Conservation (phyloP, 2,329 filamentous ascomycete species). For the Chrysoporthe deuterocubensis region DNA sequence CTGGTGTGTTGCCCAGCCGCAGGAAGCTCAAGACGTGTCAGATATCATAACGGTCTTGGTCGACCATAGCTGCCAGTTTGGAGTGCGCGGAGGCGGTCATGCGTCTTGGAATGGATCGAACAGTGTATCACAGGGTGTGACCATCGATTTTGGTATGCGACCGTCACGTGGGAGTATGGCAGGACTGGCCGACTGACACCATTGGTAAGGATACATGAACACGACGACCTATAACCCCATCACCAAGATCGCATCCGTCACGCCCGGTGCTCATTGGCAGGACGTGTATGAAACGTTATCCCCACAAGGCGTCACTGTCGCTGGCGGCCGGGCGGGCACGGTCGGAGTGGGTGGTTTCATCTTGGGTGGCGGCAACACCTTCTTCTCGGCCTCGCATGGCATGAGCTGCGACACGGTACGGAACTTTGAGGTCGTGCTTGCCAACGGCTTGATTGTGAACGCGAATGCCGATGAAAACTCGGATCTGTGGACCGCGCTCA, state of each 20-base stretch:
- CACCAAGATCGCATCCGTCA: conserved; percentile 37
- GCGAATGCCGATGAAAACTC: conserved; percentile 41
- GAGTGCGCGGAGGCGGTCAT: conserved; percentile 43
- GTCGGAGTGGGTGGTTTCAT: conserved; percentile 51
- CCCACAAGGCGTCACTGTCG: conserved; percentile 24
- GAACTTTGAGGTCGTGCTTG: conserved; percentile 52
- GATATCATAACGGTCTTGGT: conserved; percentile 39
- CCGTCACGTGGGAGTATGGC: background rate
- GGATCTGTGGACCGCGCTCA: conserved; percentile 51
- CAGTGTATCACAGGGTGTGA: conserved; percentile 39
- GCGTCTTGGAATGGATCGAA: conserved; percentile 39
- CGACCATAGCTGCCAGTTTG: conserved; percentile 40
- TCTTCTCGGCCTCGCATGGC: conserved; percentile 49
- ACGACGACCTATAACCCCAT: conserved; percentile 37
- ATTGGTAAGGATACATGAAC: conserved; percentile 29
- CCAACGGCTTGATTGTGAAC: conserved; percentile 48
- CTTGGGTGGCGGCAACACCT: conserved; percentile 54
- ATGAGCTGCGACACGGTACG: conserved; percentile 51
- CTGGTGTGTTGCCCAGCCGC: conserved; percentile 43
- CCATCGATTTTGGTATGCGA: conserved; percentile 38
- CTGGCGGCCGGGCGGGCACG: conserved; percentile 47
- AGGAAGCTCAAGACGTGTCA: conserved; percentile 41
- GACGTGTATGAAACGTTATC: conserved; percentile 33
- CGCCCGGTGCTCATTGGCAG: conserved; percentile 41
- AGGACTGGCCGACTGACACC: background rate